Evolutionary conservation across 495 filamentous ascomycete genomes (phyloP), one percentile per base, ranked within the genome.

Genomic region (Friedmanniomyces endolithicus): DNA sequence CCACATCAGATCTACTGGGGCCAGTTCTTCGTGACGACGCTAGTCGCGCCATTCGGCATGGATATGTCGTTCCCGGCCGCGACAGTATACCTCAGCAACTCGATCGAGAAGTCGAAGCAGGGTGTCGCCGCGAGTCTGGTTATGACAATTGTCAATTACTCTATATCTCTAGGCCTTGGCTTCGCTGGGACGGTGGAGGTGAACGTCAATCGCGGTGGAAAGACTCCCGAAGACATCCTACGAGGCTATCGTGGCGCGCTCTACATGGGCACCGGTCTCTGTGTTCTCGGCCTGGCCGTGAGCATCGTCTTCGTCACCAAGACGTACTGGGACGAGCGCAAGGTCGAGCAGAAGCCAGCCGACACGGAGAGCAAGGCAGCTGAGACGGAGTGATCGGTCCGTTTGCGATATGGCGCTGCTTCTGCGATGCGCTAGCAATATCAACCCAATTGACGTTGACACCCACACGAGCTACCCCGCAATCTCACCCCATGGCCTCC

Each of bases 61-160:
- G 78, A 85, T 61, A 76, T 81, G 63, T 71, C 66, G 0, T 83
- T 85, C 55, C 79, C 80, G 0, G 72, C 75, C n/a, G 71, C 70
- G 0, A 81, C 76, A 4, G 67, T 86, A 1, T 71, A 86, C 19
- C 69, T 85, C 11, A 78, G 72, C 47, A 76, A 83, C 56, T 67
- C 72, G 8, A 70, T 85, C 50, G 69, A 68, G 6, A 72, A 71
- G 35, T 71, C 82, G 50, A 75, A 84, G 60, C 81, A 87, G 63
- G 83, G 83, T 8, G 70, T 84, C 11, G 80, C 77, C 3, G 79
- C 78, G 0, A 76, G 71, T n/a, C 64, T 88, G 22, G 77, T 85
- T 14, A 80, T 70, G 41, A 85, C 81, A 0, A 69, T 80, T 6
- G 76, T 85, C 46, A 84, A 86, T 54, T 87, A 86, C 56, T 75